Percentiles rank a stretch among this genome's conserved stretches.
phyloP scores from a whole-genome alignment of 1,284 basidiomycete genomes.

The Xanthoconium separans region DNA sequence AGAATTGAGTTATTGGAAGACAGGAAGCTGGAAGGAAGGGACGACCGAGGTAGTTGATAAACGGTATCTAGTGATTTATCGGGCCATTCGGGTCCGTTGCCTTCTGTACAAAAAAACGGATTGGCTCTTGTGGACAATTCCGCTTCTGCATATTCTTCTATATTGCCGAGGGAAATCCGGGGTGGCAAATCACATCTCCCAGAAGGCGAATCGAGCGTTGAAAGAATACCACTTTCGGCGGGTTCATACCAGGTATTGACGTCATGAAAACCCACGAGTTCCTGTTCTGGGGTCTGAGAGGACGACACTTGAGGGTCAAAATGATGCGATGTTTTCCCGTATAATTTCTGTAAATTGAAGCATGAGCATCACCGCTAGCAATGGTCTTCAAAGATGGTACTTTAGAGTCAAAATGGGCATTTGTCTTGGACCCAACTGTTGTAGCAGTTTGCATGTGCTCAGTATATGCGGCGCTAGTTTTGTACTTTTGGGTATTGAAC shows the following conservation, averaged over 20 bases:
- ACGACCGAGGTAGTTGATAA: slow-evolving; percentile 18
- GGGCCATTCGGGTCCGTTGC: background rate
- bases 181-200: background rate
- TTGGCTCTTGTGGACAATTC: background rate
- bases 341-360: slow-evolving; percentile 7
- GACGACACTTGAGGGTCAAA: background rate
- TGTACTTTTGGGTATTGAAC: slow-evolving; percentile 1
- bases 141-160: slow-evolving; percentile 1
- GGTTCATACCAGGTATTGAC: background rate
- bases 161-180: slow-evolving; percentile 1
- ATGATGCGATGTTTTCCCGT: background rate
- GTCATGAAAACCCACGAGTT: background rate
- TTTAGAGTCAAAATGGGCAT: background rate
- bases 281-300: background rate
- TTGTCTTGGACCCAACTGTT: background rate
- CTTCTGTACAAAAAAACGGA: background rate
- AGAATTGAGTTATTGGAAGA: slow-evolving; percentile 19
- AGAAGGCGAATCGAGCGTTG: background rate
- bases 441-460: background rate
- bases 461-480: background rate
- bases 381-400: slow-evolving; percentile 11
- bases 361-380: slow-evolving; percentile 4
- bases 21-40: slow-evolving; percentile 16
- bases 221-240: background rate
- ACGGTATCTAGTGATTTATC: background rate